Base-by-base conservation (phyloP, 2,329 filamentous ascomycete species). In the Xylaria sp. region DNA sequence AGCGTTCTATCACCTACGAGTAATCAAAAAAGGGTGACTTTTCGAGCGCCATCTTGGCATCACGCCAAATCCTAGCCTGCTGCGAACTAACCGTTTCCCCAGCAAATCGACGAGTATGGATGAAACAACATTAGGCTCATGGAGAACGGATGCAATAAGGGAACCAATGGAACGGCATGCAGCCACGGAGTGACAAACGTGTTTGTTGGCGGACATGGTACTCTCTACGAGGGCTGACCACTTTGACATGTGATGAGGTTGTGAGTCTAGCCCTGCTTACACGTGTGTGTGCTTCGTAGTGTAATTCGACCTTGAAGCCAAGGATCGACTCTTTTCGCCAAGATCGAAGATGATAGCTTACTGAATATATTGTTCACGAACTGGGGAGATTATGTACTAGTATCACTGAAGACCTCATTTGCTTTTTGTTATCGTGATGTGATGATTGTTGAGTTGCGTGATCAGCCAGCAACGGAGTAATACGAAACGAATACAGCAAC, bases 41-140 rank as follows among this genome's bases (percentile, higher is more conserved):
- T 13, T 52, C 16, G 39, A 52, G 35, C 13, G 10, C 30, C 23
- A 30, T 30, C 23, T 30, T 30, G 23, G 23, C 23, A 30, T 30
- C 23, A 30, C 23, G 34, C 13, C 53, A 19, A 34, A 47, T 44
- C 13, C 61, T 58, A 59, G 55, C 49, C 49, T 53, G 16, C 57
- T 58, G 49, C 23, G 37, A 56, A 57, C 37, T 10, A n/a, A 18
- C 7, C 39, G 51, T 46, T 18, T 46, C 37, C 6, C 37, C 16
- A 35, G 19, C 42, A 10, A 35, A 54, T 11, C n/a, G 16, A 51
- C 6, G 16, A 44, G 54, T 62, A 60, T 57, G 39, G 44, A 57
- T 62, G 62, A 57, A 60, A 23, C 39, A 50, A 59, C 10, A 55
- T 58, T 46, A 50, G 55, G 50, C n/a, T 42, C 16, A n/a, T 56